These are phyloP conservation scores for Epichloe sp. DNA, from an alignment of 2,329 filamentous ascomycete genomes.

Conservation along the genomic window DNA sequence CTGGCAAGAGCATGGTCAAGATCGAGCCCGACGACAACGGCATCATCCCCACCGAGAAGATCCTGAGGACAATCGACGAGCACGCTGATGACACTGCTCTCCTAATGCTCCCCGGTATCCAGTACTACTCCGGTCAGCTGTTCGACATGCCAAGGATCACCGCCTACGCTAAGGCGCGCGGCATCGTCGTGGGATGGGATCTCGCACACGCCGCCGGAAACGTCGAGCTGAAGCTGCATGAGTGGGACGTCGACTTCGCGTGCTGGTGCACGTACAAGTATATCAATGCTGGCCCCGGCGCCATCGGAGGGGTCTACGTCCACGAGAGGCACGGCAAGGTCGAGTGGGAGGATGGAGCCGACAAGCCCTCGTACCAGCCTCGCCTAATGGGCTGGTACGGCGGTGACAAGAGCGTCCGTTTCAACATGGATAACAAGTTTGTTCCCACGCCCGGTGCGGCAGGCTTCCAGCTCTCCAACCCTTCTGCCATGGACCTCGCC, in stretches of 20 bases:
- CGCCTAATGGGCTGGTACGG: constrained; percentile 82
- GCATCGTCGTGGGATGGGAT: constrained; percentile 73
- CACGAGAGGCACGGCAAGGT: constrained; percentile 60
- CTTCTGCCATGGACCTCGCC: constrained; percentile 62
- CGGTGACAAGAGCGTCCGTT: constrained; percentile 60
- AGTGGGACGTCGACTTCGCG: constrained; percentile 86
- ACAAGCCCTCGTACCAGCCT: constrained; percentile 37
- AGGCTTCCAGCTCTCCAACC: constrained; percentile 79
- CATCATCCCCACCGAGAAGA: constrained; percentile 56
- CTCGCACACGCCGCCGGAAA: constrained; percentile 80
- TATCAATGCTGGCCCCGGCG: constrained; percentile 72
- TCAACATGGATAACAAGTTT: constrained; percentile 75
- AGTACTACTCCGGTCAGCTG: constrained; percentile 84
- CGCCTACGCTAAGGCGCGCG: constrained; percentile 55
- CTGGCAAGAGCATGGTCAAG: constrained; percentile 56
- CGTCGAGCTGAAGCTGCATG: constrained; percentile 64
- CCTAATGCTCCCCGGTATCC: constrained; percentile 71
- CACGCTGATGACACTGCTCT: constrained; percentile 63
- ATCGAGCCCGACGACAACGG: constrained; percentile 49
- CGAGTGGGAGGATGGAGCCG: constrained; percentile 22
- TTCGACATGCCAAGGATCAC: constrained; percentile 78
- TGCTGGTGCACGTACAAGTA: constrained; percentile 95
- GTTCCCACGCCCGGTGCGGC: constrained; percentile 63
- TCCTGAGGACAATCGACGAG: constrained; percentile 59
- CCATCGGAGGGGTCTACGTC: constrained; percentile 73